Base-by-base conservation (phyloP, 2,329 filamentous ascomycete species). In the Lasiodiplodia gonubiensis region DNA sequence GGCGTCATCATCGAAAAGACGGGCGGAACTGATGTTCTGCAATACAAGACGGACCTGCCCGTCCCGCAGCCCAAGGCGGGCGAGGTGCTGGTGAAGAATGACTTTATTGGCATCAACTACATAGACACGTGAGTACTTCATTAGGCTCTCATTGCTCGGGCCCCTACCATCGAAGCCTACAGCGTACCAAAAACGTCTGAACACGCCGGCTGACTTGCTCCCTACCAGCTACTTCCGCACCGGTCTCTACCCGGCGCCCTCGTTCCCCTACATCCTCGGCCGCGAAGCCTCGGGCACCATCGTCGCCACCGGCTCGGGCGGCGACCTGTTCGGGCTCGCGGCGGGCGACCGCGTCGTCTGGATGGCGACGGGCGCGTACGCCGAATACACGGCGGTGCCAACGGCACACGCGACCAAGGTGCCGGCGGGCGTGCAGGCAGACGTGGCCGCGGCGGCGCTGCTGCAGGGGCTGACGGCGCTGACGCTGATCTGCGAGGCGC, bases 381-480 rank as follows among this genome's bases (percentile, higher is more conserved):
- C 85, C 7, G 84, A 87, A 73, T 88, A 87, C 76, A 85, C 84
- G 2, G 81, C 84, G 18, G 83, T 82, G 0, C 78, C 86, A 0
- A 85, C 86, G 2, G 75, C 77, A 7, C 85, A 85, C 69, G 84
- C 88, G 0, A 79, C 90, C 68, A 85, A 86, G 68, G 81, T 97
- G 3, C 93, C 93, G 0, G 82, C 85, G 0, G 84, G 79, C 0
- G 76, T 97, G 51, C 74, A 82, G 2, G 84, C 86, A 1, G 86
- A 91, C 55, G 80, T 86, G 6, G 91, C 88, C 8, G 89, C 90
- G 42, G 92, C 92, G 0, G 83, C 86, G 0, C 80, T 92, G n/a
- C 82, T 97, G 11, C 94, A 96, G 77, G 93, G 92, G 1, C 82
- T 97, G 46, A 97, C 93, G 2, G 92, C 93, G 0, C 83, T 95